phyloP scores from a whole-genome alignment of 1,284 basidiomycete species.

The Leccinum glutinopallens region DNA sequence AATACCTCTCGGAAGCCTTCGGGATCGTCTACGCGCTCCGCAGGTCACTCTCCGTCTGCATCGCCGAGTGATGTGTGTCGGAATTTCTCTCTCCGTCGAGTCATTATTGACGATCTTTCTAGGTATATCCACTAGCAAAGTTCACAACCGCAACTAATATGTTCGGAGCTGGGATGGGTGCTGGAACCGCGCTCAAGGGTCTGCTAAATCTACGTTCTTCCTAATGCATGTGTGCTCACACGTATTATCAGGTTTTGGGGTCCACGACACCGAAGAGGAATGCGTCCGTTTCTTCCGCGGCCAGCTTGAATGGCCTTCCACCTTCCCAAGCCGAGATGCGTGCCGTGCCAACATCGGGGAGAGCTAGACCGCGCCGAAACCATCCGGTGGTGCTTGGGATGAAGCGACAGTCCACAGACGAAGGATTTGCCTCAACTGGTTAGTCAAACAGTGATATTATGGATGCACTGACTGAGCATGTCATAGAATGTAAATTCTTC shows the following conservation, averaged over 20 bases:
- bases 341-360: conserved; percentile 53
- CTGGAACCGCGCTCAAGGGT: conserved; percentile 49
- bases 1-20: conserved; percentile 65
- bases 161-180: conserved; percentile 55
- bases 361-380: conserved; percentile 54
- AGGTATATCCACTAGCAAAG: conserved; percentile 49
- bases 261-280: conserved; percentile 56
- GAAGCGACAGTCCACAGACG: conserved; percentile 53
- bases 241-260: conserved; percentile 57
- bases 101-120: conserved; percentile 11
- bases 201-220: conserved; percentile 32
- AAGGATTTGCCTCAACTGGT: conserved; percentile 54
- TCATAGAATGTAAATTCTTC: conserved; percentile 39
- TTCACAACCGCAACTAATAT: conserved; percentile 47
- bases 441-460: conserved; percentile 22
- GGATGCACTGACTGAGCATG: conserved; percentile 17
- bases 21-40: conserved; percentile 63
- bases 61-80: conserved; percentile 56
- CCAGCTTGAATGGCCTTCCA: conserved; percentile 53
- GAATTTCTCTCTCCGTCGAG: conserved; percentile 3
- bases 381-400: conserved; percentile 63
- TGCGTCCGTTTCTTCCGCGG: conserved; percentile 60
- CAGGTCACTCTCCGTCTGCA: conserved; percentile 58
- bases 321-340: conserved; percentile 48
- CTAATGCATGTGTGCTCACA: conserved; percentile 12